These are phyloP conservation scores for Calycina herbarum DNA, from an alignment of 2,329 filamentous ascomycete genomes.

Conservation along the genomic window DNA sequence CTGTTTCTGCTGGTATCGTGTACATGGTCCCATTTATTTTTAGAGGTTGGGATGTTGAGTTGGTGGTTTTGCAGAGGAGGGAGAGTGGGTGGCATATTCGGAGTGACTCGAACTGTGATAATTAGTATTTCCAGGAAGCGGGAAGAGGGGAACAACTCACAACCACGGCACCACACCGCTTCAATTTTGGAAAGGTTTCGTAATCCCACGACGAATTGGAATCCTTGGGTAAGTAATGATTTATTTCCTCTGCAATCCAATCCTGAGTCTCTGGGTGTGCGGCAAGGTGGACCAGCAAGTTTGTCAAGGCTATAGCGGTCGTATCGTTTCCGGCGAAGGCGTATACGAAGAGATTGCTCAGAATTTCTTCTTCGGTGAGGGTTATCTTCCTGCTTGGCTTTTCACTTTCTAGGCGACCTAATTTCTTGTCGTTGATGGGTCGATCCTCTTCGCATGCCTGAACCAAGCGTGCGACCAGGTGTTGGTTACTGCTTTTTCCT, in stretches of 20 bases:
- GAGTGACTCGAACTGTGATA: conserved; percentile 43
- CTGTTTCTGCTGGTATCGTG: neutral
- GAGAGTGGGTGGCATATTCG: conserved; percentile 54
- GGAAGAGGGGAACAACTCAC: neutral
- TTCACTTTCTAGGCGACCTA: neutral
- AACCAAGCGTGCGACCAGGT: neutral
- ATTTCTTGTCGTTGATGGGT: neutral
- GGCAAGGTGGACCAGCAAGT: conserved; percentile 66
- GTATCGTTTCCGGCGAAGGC: conserved; percentile 76
- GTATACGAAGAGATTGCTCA: conserved; percentile 68
- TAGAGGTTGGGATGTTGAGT: conserved; percentile 17
- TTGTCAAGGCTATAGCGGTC: conserved; percentile 71
- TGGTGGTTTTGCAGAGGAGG: conserved; percentile 49
- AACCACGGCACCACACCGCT: conserved; percentile 5
- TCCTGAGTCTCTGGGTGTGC: conserved; percentile 62
- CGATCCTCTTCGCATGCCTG: conserved; percentile 1
- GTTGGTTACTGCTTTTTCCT: neutral
- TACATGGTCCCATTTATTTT: neutral
- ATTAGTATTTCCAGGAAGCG: neutral
- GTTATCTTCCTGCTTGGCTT: neutral
- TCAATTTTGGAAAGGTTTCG: conserved; percentile 5
- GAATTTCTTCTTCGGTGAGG: conserved; percentile 39
- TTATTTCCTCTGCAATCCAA: conserved; percentile 63
- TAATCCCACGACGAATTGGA: neutral
- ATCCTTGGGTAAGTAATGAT: neutral